Evolutionary conservation across 768 basidiomycete species (phyloP).

Genomic region (Pluteus cervinus): DNA sequence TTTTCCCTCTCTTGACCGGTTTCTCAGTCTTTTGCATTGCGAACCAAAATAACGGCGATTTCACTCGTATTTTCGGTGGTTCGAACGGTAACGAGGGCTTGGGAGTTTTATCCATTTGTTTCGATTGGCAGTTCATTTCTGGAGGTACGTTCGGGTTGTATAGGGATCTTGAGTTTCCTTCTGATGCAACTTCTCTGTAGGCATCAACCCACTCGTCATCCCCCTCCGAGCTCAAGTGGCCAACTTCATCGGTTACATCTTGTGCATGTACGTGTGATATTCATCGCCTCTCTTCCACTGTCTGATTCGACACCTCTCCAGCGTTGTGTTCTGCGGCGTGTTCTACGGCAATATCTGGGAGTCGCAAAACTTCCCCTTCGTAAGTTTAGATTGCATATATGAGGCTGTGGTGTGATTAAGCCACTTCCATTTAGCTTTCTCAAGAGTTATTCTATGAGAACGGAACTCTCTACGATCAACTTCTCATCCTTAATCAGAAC

Average conservation of each 20-base stretch:
- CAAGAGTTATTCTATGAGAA: conserved; percentile 43
- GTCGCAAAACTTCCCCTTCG: conserved; percentile 27
- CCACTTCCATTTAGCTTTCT: too few relatives aligned
- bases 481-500: conserved; percentile 44
- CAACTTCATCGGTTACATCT: conserved; percentile 38
- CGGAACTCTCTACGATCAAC: conserved; percentile 46
- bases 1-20: conserved; percentile 56
- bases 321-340: conserved; percentile 40
- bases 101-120: conserved; percentile 48
- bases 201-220: conserved; percentile 42
- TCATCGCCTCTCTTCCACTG: too few relatives aligned
- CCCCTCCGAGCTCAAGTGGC: conserved; percentile 47
- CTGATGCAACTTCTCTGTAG: too few relatives aligned
- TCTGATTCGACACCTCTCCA: conserved; percentile 6
- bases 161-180: too few relatives aligned
- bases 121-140: conserved; percentile 59
- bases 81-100: conserved; percentile 62
- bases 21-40: conserved; percentile 55
- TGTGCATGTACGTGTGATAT: conserved; percentile 43
- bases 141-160: conserved; percentile 20
- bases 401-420: too few relatives aligned
- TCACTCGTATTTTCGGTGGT: conserved; percentile 60
- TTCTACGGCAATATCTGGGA: conserved; percentile 54
- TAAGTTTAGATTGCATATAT: too few relatives aligned
- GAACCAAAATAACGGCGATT: conserved; percentile 34